Base-by-base conservation (phyloP, 2,329 filamentous ascomycete genomes). In the Botryosphaeria dothidea region DNA sequence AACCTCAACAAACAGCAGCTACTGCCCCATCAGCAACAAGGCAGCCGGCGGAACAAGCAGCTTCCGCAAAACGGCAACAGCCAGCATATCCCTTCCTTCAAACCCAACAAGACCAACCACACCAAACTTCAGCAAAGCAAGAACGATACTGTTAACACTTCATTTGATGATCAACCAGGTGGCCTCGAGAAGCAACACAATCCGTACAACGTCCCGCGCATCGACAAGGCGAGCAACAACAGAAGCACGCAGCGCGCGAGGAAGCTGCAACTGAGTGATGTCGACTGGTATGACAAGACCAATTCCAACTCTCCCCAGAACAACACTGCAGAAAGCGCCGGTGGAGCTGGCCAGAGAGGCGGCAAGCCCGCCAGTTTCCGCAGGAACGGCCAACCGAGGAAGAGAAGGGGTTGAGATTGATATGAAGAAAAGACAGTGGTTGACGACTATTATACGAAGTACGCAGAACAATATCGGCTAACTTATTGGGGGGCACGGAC, bases 231-330 rank as follows among this genome's bases (percentile, higher is more conserved):
- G 48, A 84, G 85, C 66, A 82, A 81, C 70, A 90, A 90, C 70
- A 89, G 91, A 64, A 87, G 86, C 73, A 89, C 90, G 66, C 93
- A 97, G 77, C 90, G 93, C 68, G 89, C 91, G 66, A 88, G 95
- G 73, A 96, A 96, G 79, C 83, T 99, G 67, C 94, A 98, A 77
- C 86, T 98, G 66, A 97, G 92, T 79, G 95, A 99, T 79, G 92
- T 99, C 77, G 94, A 99, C 79, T 99, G 95, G 95, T 97, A 94
- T 82, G 83, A 54, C 62, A n/a, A n/a, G n/a, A 46, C 29, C 38
- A 60, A n/a, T n/a, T n/a, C n/a, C 41, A 49, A 27, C 1, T 11
- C 29, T 31, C 17, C 36, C 21, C 15, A 25, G n/a, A n/a, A n/a
- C n/a, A 34, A 27, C 58, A 62, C 19, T 6, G 4, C 9, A 11